A percentile compares a stretch with the other conserved stretches of the same genome.
Evolutionary conservation across 2,329 filamentous ascomycete species (phyloP).

Genomic region (Seiridium cupressi): DNA sequence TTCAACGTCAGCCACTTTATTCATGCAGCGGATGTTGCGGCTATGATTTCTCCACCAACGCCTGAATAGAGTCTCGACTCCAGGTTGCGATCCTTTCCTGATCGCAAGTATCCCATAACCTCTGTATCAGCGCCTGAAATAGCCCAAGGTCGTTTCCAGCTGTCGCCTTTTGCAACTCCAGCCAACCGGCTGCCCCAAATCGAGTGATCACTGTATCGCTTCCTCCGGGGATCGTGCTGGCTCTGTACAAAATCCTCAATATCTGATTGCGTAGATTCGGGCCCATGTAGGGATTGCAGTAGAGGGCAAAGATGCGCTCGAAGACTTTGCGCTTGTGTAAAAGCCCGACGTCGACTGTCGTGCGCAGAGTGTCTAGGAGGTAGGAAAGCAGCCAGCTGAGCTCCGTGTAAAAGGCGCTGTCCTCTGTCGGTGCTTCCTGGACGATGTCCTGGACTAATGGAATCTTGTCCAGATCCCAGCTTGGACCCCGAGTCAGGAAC

Average conservation of each 20-base stretch:
- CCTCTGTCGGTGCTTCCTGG: slow-evolving; percentile 43
- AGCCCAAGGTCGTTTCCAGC: slow-evolving; percentile 17
- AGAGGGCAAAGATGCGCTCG: slow-evolving; percentile 44
- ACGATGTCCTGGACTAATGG: slow-evolving; percentile 66
- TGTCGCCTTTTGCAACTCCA: slow-evolving; percentile 22
- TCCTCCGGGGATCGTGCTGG: slow-evolving; percentile 25
- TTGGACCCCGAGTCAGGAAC: slow-evolving; percentile 75
- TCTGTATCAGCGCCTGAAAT: slow-evolving; percentile 22
- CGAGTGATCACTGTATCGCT: slow-evolving; percentile 30
- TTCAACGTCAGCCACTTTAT: background rate
- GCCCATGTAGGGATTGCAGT: slow-evolving; percentile 25
- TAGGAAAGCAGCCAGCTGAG: slow-evolving; percentile 29
- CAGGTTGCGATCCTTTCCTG: slow-evolving; percentile 27
- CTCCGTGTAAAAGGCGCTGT: slow-evolving; percentile 29
- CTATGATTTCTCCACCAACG: slow-evolving; percentile 13
- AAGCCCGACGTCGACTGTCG: slow-evolving; percentile 23
- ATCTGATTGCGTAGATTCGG: slow-evolving; percentile 23
- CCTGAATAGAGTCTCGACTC: slow-evolving; percentile 25
- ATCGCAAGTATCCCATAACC: slow-evolving; percentile 28
- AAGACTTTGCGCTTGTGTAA: slow-evolving; percentile 42
- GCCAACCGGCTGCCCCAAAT: slow-evolving; percentile 28
- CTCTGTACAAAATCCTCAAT: slow-evolving; percentile 25
- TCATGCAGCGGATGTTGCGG: background rate
- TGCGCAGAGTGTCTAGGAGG: slow-evolving; percentile 27
- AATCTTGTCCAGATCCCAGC: slow-evolving; percentile 73